These are phyloP conservation scores for Lentinula detonsa DNA, from an alignment of 768 basidiomycete species.

Conservation along the genomic window DNA sequence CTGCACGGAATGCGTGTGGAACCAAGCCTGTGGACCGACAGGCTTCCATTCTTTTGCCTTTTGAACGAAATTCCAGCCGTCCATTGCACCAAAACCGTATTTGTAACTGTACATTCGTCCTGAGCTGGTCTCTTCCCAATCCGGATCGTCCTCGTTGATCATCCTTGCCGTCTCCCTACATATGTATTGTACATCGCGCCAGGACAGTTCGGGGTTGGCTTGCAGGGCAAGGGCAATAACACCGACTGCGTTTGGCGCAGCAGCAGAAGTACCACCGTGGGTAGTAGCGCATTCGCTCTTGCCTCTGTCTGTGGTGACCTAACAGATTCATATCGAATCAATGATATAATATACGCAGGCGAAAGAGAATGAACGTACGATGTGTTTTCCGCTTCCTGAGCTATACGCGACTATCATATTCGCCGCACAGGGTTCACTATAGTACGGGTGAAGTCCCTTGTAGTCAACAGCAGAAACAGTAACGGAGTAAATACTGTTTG, in stretches of 20 bases:
- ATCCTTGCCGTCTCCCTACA: constrained; percentile 68
- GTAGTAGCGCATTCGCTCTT: constrained; percentile 70
- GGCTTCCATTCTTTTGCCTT: constrained; percentile 77
- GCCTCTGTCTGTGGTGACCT: constrained; percentile 96
- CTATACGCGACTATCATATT: constrained; percentile 96
- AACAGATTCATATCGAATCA: constrained; percentile 10
- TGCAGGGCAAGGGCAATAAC: constrained; percentile 88
- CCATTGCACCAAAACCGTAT: constrained; percentile 89
- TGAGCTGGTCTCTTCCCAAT: constrained; percentile 79
- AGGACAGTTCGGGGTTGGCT: constrained; percentile 89
- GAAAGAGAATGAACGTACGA: constrained; percentile 49
- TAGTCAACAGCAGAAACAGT: constrained; percentile 95
- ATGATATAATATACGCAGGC: constrained; percentile 8
- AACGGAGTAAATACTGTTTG: constrained; percentile 94
- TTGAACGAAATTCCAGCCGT: constrained; percentile 77
- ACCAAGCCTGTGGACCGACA: constrained; percentile 94
- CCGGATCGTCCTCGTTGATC: constrained; percentile 86
- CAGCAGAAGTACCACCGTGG: constrained; percentile 97
- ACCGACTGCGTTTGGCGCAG: constrained; percentile 93
- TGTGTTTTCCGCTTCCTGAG: constrained; percentile 89
- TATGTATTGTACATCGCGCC: constrained; percentile 94
- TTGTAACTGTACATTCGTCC: constrained; percentile 78
- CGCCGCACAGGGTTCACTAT: constrained; percentile 96
- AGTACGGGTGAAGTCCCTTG: constrained; percentile 91
- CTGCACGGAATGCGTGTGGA: constrained; percentile 68